These are phyloP conservation scores for Starmerella potacharoeniae DNA, from an alignment of 805 yeast genomes.

Conservation along the genomic window DNA sequence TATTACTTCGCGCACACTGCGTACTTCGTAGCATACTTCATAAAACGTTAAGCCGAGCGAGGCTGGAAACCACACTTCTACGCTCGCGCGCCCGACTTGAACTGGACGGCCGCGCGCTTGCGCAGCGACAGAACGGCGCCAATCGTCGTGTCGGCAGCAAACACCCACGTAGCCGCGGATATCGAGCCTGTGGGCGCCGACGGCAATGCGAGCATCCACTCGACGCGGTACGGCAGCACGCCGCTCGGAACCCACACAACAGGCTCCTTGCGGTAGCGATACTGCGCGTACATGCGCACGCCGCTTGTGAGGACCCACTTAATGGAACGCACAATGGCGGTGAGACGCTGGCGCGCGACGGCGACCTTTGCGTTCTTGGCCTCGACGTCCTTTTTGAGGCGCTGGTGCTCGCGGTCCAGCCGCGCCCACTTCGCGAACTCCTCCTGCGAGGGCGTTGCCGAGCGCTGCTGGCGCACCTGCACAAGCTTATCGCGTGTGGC, in stretches of 20 bases:
- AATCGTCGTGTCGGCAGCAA: constrained; percentile 8
- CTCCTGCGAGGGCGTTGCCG: constrained; percentile 72
- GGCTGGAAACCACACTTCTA: too few species aligned
- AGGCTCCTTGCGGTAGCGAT: constrained; percentile 43
- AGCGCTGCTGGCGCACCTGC: constrained; percentile 41
- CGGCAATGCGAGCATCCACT: constrained; percentile 53
- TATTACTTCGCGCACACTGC: too few species aligned
- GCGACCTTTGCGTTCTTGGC: constrained; percentile 31
- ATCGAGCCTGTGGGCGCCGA: constrained; percentile 51
- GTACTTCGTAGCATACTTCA: too few species aligned
- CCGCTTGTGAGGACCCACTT: constrained; percentile 36
- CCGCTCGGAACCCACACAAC: constrained; percentile 51
- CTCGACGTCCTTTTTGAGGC: constrained; percentile 42
- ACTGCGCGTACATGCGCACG: constrained; percentile 35
- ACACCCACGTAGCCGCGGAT: constrained; percentile 33
- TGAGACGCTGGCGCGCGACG: constrained; percentile 30
- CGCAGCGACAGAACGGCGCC: not conserved
- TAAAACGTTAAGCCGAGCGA: too few species aligned
- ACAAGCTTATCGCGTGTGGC: constrained; percentile 36
- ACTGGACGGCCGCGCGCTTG: not conserved
- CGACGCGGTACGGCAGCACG: constrained; percentile 43
- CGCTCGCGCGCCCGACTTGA: not conserved
- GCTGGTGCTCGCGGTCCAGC: constrained; percentile 60
- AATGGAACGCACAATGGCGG: constrained; percentile 27
- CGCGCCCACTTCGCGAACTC: constrained; percentile 95